Percentiles rank a stretch among this genome's conserved stretches.
Conservation (phyloP, 1,284 basidiomycete species). For the Ustilago tritici region DNA sequence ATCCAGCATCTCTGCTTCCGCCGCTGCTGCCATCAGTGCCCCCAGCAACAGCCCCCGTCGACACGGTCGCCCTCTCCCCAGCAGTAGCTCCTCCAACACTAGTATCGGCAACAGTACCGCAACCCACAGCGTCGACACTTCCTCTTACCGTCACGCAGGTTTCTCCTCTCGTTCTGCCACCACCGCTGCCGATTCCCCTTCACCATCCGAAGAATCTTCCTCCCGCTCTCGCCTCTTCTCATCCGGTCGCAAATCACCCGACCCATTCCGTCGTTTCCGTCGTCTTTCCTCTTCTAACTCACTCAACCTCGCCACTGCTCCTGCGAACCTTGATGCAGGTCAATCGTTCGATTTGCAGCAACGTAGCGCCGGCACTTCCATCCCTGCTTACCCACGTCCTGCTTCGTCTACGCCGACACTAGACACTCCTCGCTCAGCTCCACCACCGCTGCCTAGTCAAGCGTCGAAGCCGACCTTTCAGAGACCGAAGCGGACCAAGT, state of each 20-base stretch:
- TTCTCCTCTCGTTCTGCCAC: constrained; percentile 11
- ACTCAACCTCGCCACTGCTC: constrained; percentile 33
- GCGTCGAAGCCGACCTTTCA: constrained; percentile 39
- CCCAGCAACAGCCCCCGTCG: neutral
- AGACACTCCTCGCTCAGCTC: constrained; percentile 18
- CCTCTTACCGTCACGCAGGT: constrained; percentile 7
- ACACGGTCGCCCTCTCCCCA: neutral
- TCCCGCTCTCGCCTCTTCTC: constrained; percentile 37
- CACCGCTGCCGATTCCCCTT: constrained; percentile 7
- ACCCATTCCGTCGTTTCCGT: constrained; percentile 49
- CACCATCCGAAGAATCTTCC: constrained; percentile 9
- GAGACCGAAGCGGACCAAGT: constrained; percentile 39
- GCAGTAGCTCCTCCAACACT: neutral
- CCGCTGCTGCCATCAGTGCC: constrained; percentile 4
- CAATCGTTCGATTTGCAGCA: constrained; percentile 32
- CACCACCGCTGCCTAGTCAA: constrained; percentile 41
- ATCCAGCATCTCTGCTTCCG: neutral
- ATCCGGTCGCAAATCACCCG: constrained; percentile 50
- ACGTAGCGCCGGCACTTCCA: neutral
- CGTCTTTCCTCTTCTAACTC: constrained; percentile 41
- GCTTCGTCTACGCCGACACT: constrained; percentile 15
- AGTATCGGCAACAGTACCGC: constrained; percentile 10
- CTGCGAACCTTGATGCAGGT: constrained; percentile 11
- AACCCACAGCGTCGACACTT: constrained; percentile 4
- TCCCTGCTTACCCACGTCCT: constrained; percentile 12